Percentiles rank a stretch among this genome's conserved stretches.
Conservation (phyloP, 306 rosid species). For the Vicia villosa region DNA sequence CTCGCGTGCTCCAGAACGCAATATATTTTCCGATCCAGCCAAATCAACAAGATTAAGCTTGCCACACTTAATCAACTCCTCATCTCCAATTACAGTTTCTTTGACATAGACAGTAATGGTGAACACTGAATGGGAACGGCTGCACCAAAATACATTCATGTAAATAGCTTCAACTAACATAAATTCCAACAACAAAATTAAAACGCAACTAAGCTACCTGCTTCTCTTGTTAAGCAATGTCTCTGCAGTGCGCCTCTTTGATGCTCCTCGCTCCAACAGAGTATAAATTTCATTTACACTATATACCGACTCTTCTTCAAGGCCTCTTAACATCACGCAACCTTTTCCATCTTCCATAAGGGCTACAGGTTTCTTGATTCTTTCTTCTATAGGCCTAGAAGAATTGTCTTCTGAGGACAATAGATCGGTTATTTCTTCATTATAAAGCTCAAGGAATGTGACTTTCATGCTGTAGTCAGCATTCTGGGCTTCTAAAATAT, state of each 20-base stretch:
- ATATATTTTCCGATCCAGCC: slow-evolving; percentile 96
- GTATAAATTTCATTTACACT: slow-evolving; percentile 77
- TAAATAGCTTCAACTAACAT: slow-evolving; percentile 18
- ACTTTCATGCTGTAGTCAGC: slow-evolving; percentile 94
- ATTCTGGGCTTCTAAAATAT: slow-evolving; percentile 78
- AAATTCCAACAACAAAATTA: not conserved
- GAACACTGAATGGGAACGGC: slow-evolving; percentile 96
- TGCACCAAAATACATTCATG: slow-evolving; percentile 44
- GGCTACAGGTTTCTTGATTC: slow-evolving; percentile 67
- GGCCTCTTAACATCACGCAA: slow-evolving; percentile 82
- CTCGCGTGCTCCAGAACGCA: slow-evolving; percentile 99
- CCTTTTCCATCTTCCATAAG: slow-evolving; percentile 99
- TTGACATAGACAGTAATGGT: slow-evolving; percentile 83
- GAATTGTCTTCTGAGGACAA: slow-evolving; percentile 74
- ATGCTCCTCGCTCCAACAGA: slow-evolving; percentile 80
- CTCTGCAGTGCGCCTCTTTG: slow-evolving; percentile 93
- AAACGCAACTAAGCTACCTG: slow-evolving; percentile 66
- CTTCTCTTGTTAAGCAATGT: slow-evolving; percentile 92
- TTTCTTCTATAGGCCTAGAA: slow-evolving; percentile 68
- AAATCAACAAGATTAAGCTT: slow-evolving; percentile 97
- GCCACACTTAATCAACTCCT: slow-evolving; percentile 94
- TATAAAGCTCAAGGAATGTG: slow-evolving; percentile 90
- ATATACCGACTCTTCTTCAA: slow-evolving; percentile 89
- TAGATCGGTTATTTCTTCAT: slow-evolving; percentile 89
- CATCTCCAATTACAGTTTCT: slow-evolving; percentile 83